Conservation (phyloP, 768 basidiomycete genomes). For the Tephrocybe sp. region DNA sequence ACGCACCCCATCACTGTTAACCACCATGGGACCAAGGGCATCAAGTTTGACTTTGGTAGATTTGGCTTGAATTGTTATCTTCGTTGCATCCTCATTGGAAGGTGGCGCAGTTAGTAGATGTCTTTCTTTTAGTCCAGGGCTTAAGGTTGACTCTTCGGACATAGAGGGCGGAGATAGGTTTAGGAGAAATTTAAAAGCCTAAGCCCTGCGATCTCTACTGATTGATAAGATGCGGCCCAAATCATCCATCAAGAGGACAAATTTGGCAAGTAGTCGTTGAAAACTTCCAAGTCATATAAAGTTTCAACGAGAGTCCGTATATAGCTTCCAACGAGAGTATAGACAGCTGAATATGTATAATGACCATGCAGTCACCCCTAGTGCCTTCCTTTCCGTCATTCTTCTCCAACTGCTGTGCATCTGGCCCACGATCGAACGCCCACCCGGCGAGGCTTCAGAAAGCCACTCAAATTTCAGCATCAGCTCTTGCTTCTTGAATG, state of each 20-base stretch:
- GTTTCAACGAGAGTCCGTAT: too few species aligned
- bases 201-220: too few species aligned
- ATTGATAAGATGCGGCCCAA: not conserved
- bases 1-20: conserved; percentile 68
- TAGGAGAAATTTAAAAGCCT: not conserved
- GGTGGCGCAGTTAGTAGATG: not conserved
- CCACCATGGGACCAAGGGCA: conserved; percentile 64
- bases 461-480: conserved; percentile 8
- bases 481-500: conserved; percentile 28
- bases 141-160: conserved; percentile 5
- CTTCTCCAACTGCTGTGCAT: not conserved
- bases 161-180: not conserved
- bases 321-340: too few species aligned
- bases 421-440: not conserved
- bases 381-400: not conserved
- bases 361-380: not conserved
- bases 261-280: not conserved
- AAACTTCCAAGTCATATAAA: too few species aligned
- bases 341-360: too few species aligned
- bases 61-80: conserved; percentile 12
- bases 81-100: conserved; percentile 5
- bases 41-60: conserved; percentile 48
- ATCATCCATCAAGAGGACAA: not conserved
- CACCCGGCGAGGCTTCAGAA: not conserved
- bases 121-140: not conserved